Evolutionary conservation across 805 yeast genomes (phyloP), one percentile per base, ranked within the genome.

Genomic region (Candida montana): DNA sequence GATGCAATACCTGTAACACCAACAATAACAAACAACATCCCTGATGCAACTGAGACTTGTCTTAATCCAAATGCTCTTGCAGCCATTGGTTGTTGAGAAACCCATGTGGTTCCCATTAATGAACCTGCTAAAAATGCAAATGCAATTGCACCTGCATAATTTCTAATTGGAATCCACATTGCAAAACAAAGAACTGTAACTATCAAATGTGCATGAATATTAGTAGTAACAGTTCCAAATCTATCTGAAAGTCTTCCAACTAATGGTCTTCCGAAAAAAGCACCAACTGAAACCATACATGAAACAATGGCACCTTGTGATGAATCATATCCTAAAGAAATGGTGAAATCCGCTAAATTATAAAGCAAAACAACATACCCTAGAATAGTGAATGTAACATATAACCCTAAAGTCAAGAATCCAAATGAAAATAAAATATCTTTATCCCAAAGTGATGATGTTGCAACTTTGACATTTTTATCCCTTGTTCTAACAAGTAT

Each of bases 311-410:
- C 71, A 3, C 83, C 82, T 47, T 79, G 75, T 16, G 63, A 50
- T 1, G 71, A 63, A 6, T 71, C 49, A 49, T 78, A 79, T 1
- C 86, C 86, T 41, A 79, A 51, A 4, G 81, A 71, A 2, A 71
- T 65, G 6, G 84, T 76, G 49, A 73, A 77, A 47, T 78, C 77
- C 15, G 79, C 74, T 47, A 79, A 59, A 26, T 75, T 71, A 53
- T 79, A 79, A 57, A 78, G 66, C 29, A 77, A 62, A 15, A 75
- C 69, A 36, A 77, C 83, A 51, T 79, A 79, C 0, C 83, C 85
- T 47, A 79, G 66, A 59, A 75, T 61, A 17, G 81, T 72, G 35
- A 71, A 65, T 36, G 69, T 59, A 11, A 68, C 60, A 55, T 68
- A 74, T 17, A 67, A 53, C 3, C 59, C 50, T 20, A 69, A 42